Percentiles rank a stretch among this genome's conserved stretches.
Evolutionary conservation across 1,284 basidiomycete species (phyloP).

Genomic region (Inonotus obliquus): DNA sequence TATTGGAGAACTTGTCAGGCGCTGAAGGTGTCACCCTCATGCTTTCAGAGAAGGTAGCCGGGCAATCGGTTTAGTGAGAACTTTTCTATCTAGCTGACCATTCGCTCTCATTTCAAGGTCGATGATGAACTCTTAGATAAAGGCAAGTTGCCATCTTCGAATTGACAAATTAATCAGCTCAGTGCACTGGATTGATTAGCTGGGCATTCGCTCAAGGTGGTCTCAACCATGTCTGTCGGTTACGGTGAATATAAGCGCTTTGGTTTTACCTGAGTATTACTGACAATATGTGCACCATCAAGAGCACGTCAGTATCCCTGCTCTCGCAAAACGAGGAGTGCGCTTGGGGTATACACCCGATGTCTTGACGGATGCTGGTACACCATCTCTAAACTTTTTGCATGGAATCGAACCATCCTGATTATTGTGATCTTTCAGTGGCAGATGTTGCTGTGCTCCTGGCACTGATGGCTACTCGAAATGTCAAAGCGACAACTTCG

Average conservation of each 20-base stretch:
- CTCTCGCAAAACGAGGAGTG: slow-evolving; percentile 62
- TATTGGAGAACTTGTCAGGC: slow-evolving; percentile 68
- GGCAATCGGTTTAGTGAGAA: not conserved
- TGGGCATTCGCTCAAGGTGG: slow-evolving; percentile 65
- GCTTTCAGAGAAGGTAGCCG: slow-evolving; percentile 62
- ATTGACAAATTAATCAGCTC: not conserved
- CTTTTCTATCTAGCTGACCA: not conserved
- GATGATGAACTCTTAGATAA: slow-evolving; percentile 69
- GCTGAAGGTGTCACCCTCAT: slow-evolving; percentile 65
- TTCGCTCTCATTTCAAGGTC: slow-evolving; percentile 39
- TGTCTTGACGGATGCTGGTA: slow-evolving; percentile 84
- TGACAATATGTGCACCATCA: not conserved
- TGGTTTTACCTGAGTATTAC: not conserved
- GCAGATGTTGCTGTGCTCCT: slow-evolving; percentile 89
- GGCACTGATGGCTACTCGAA: slow-evolving; percentile 84
- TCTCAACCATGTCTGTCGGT: slow-evolving; percentile 90
- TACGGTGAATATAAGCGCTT: slow-evolving; percentile 50
- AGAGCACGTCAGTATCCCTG: slow-evolving; percentile 80
- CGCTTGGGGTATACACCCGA: slow-evolving; percentile 89
- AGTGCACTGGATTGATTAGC: slow-evolving; percentile 37
- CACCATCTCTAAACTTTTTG: not conserved
- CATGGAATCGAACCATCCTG: not conserved
- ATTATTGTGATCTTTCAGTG: slow-evolving; percentile 38
- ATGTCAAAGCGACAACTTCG: slow-evolving; percentile 58
- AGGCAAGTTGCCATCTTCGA: slow-evolving; percentile 36